These are phyloP conservation scores for Lasiosphaeriaceae sp. DNA, from an alignment of 495 filamentous ascomycete species.

Conservation along the genomic window DNA sequence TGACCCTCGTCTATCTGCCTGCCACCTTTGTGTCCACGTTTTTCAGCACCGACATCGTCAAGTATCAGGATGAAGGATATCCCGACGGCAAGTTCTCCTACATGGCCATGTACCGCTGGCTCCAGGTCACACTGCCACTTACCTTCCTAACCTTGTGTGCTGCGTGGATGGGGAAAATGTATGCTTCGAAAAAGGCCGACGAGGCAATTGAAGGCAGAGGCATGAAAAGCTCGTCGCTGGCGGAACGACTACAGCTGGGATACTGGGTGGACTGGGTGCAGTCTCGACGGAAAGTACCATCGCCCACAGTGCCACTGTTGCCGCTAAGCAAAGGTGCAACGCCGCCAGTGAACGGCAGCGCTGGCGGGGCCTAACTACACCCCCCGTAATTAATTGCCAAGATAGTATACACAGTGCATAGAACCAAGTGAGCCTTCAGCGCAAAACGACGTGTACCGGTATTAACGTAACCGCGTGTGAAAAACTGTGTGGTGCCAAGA, in stretches of 20 bases:
- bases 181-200: constrained; percentile 4
- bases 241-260: background rate
- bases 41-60: constrained; percentile 46
- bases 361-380: background rate
- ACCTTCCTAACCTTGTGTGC: constrained; percentile 20
- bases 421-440: no score
- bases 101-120: constrained; percentile 37
- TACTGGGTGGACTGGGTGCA: background rate
- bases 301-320: background rate
- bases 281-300: background rate
- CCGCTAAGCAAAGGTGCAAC: background rate
- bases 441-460: no score
- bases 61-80: constrained; percentile 30
- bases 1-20: constrained; percentile 42
- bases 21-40: constrained; percentile 47
- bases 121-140: constrained; percentile 41
- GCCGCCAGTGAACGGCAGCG: background rate
- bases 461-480: no score
- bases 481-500: no score
- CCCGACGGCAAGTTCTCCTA: constrained; percentile 32
- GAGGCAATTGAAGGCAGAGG: background rate
- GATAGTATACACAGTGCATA: no score
- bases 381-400: background rate
- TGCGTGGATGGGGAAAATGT: constrained; percentile 11
- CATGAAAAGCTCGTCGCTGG: background rate